Evolutionary conservation across 768 basidiomycete species (phyloP), one percentile per base, ranked within the genome.

Genomic region (Podaxis rugospora): DNA sequence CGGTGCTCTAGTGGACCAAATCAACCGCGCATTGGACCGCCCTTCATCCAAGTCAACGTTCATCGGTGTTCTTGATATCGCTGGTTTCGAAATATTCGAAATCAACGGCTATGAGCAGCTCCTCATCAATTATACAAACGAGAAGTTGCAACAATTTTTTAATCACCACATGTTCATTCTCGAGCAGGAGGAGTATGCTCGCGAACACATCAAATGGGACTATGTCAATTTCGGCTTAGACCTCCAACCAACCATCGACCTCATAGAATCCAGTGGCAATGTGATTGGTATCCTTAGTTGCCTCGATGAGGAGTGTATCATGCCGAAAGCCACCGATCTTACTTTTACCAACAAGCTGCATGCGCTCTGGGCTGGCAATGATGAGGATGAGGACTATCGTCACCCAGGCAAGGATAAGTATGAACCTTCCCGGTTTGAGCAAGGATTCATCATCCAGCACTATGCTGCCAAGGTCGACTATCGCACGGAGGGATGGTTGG

Each of bases 111-210:
- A 98, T 72, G 97, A 99, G 69, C 97, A 99, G 72, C 83, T 99
- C 27, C 83, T 96, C 67, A 99, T 99, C 84, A 99, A 99, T 70
- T 96, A 92, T 69, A 98, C 96, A 47, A 99, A 99, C 78, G 97
- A 99, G 82, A 96, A 92, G 70, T 83, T 98, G 7, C 96, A 98
- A 71, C 96, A 98, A 73, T 93, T 93, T 74, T 95, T 95, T 83
- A 99, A 98, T 68, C 94, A 98, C 74, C 97, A 98, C 72, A 98
- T 98, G 97, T 98, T 99, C 74, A 93, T 97, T 40, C 85, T 98
- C 36, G 97, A 99, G 77, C 97, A 99, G 70, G 97, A 99, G 71
- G 97, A 99, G 72, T 98, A 99, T 74, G 83, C 93, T 16, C 85
- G 97, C 18, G 97, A 99, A 72, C 88, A 88, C 18, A 99, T 99